Evolutionary conservation across 1,284 basidiomycete species (phyloP).

Genomic region (Microbotryum intermedium): DNA sequence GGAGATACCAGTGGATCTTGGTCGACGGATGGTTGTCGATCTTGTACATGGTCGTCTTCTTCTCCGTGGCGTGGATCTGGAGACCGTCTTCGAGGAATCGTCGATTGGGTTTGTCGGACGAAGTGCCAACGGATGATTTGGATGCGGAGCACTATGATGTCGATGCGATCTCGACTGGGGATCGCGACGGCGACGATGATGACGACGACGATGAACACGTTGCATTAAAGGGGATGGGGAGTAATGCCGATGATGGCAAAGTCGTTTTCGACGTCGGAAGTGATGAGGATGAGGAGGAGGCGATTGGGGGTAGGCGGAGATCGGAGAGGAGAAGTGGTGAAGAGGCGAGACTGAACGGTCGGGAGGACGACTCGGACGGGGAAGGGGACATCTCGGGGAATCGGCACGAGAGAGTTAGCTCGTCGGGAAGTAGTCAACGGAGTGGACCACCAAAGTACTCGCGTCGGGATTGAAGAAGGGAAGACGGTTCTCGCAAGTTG

Average conservation of each 20-base stretch:
- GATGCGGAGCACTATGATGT: slow-evolving; percentile 84
- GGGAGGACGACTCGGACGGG: neutral
- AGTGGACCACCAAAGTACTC: no score
- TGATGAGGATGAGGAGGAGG: slow-evolving; percentile 64
- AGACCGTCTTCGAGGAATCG: slow-evolving; percentile 85
- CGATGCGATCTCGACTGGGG: slow-evolving; percentile 26
- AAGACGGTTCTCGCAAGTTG: no score
- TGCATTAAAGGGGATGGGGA: slow-evolving; percentile 33
- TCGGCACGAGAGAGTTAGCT: no score
- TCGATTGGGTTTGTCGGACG: slow-evolving; percentile 78
- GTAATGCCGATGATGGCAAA: slow-evolving; percentile 12
- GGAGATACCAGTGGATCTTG: slow-evolving; percentile 89
- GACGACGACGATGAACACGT: slow-evolving; percentile 38
- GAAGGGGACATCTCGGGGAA: neutral
- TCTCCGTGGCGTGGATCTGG: slow-evolving; percentile 82
- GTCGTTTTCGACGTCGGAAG: slow-evolving; percentile 78
- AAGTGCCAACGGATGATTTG: slow-evolving; percentile 76
- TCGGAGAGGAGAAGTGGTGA: slow-evolving; percentile 14
- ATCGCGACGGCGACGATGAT: slow-evolving; percentile 34
- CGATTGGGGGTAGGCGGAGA: slow-evolving; percentile 23
- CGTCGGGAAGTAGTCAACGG: no score
- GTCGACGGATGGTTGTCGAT: slow-evolving; percentile 81
- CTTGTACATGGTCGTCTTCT: slow-evolving; percentile 71
- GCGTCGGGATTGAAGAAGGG: no score
- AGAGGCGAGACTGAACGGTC: neutral